phyloP scores from a whole-genome alignment of 108 stramenopile genomes.

The Nannochloropsis oceanica region DNA sequence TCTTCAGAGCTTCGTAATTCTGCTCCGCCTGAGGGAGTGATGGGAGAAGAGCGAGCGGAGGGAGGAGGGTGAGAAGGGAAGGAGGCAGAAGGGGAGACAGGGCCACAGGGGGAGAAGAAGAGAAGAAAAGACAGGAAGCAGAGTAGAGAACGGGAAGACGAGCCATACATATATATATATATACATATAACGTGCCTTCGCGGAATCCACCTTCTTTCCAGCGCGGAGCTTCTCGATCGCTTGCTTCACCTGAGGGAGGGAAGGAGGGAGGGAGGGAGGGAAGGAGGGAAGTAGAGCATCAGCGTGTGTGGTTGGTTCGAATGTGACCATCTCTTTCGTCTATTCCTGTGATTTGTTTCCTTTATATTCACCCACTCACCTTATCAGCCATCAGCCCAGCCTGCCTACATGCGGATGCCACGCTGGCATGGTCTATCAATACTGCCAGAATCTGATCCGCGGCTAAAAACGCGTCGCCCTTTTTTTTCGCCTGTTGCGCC shows the following conservation, averaged over 20 bases:
- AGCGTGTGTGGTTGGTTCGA: neutral
- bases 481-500: neutral
- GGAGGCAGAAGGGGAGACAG: neutral
- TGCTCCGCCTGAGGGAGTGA: neutral
- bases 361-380: neutral
- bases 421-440: neutral
- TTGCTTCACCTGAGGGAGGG: neutral
- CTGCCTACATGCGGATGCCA: neutral
- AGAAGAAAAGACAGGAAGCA: neutral
- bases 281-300: neutral
- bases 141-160: neutral
- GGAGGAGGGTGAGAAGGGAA: too few relatives aligned
- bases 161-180: too few relatives aligned
- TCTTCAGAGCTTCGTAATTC: constrained; percentile 1
- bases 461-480: neutral
- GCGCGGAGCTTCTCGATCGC: constrained; percentile 16
- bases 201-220: neutral
- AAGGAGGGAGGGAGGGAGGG: neutral
- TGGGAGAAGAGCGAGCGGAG: too few relatives aligned
- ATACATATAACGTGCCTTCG: neutral
- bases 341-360: neutral
- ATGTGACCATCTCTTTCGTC: neutral
- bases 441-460: neutral
- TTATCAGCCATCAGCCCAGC: neutral
- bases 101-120: neutral